phyloP scores from a whole-genome alignment of 495 filamentous ascomycete genomes.

The Lentithecium fluviatile region DNA sequence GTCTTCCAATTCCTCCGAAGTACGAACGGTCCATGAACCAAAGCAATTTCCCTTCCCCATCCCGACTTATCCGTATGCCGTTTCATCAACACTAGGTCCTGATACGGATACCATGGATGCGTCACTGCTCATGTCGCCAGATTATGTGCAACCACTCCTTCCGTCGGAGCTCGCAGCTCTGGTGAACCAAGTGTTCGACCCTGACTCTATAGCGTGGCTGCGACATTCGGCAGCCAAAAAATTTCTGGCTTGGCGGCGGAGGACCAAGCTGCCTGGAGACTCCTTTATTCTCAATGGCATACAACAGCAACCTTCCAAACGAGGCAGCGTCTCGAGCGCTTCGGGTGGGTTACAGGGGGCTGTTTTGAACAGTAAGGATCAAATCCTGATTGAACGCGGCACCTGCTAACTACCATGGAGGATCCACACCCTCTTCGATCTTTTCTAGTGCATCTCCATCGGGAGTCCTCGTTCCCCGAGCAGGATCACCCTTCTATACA shows the following conservation, averaged over 20 bases:
- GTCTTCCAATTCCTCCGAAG: not conserved
- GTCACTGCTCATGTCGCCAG: constrained; percentile 88
- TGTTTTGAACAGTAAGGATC: constrained; percentile 13
- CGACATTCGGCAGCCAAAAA: constrained; percentile 86
- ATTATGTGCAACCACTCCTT: constrained; percentile 84
- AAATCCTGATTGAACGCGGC: not conserved
- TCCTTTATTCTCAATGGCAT: constrained; percentile 26
- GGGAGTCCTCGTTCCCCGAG: constrained; percentile 38
- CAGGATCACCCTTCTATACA: constrained; percentile 37
- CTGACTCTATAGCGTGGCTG: constrained; percentile 79
- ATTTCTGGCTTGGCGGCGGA: constrained; percentile 51
- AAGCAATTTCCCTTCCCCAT: constrained; percentile 13
- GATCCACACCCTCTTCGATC: constrained; percentile 29
- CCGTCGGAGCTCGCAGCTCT: constrained; percentile 71
- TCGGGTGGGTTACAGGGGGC: constrained; percentile 19
- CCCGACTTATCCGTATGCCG: constrained; percentile 60
- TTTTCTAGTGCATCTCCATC: constrained; percentile 34
- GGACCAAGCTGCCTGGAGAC: constrained; percentile 20
- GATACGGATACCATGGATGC: constrained; percentile 94
- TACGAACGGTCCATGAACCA: not conserved
- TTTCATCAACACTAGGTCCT: constrained; percentile 73
- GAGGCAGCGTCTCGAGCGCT: constrained; percentile 16
- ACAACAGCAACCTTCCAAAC: constrained; percentile 4
- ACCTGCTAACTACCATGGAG: constrained; percentile 5
- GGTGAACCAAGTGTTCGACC: constrained; percentile 72